A percentile compares a stretch with the other conserved stretches of the same genome.
Evolutionary conservation across 129 eudicot species (phyloP).

Genomic region (Helianthus annuus): DNA sequence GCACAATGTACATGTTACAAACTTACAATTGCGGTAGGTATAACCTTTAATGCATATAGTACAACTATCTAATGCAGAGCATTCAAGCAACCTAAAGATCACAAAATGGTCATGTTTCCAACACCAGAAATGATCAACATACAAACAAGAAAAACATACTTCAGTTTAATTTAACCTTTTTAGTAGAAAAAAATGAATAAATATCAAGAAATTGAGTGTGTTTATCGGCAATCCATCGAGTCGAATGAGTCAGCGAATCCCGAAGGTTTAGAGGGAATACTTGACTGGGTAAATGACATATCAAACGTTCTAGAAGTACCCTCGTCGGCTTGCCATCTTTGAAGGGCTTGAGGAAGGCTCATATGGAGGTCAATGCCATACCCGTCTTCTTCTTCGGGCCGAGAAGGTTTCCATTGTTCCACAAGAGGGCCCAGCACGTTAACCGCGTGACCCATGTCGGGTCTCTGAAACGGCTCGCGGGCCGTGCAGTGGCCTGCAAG

Average conservation of each 20-base stretch:
- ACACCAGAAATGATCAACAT: conserved; percentile 18
- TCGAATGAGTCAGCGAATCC: conserved; percentile 78
- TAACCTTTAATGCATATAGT: conserved; percentile 15
- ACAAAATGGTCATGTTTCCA: conserved; percentile 25
- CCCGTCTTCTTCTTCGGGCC: conserved; percentile 60
- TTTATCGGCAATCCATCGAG: conserved; percentile 76
- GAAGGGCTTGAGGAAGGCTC: conserved; percentile 90
- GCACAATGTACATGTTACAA: conserved; percentile 2
- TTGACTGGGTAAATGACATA: conserved; percentile 57
- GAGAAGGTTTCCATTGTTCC: conserved; percentile 60
- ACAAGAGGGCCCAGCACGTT: conserved; percentile 58
- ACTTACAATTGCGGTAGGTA: background rate
- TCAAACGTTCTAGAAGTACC: conserved; percentile 79
- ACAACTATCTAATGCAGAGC: conserved; percentile 28
- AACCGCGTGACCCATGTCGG: conserved; percentile 63
- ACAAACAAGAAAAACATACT: conserved; percentile 26
- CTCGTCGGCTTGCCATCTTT: conserved; percentile 92
- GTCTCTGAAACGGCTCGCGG: conserved; percentile 58
- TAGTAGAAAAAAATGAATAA: conserved; percentile 35
- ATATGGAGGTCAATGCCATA: conserved; percentile 70
- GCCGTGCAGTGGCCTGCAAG: conserved; percentile 67
- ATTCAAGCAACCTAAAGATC: background rate
- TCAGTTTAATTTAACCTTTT: conserved; percentile 19
- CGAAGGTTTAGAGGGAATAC: conserved; percentile 78
- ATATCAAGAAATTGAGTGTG: conserved; percentile 24